Evolutionary conservation across 768 basidiomycete species (phyloP).

Genomic region (Rhizopogon salebrosus): DNA sequence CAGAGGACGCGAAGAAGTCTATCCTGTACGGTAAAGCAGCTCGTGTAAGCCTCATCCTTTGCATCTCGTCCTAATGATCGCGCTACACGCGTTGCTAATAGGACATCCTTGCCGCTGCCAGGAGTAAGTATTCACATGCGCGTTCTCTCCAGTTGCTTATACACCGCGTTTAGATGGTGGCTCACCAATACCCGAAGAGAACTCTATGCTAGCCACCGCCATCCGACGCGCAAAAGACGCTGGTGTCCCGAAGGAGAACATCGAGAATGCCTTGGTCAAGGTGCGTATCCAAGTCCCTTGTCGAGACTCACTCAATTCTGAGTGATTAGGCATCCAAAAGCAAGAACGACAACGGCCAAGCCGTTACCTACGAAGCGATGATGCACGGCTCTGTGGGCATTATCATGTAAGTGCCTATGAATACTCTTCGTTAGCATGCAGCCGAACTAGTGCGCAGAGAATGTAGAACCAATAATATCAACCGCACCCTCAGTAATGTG

Average conservation of each 20-base stretch:
- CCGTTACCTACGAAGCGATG: conserved; percentile 57
- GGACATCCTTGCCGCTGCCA: conserved; percentile 61
- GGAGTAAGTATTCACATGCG: conserved; percentile 35
- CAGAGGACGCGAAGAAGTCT: conserved; percentile 58
- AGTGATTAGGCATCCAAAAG: conserved; percentile 36
- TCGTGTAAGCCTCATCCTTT: conserved; percentile 35
- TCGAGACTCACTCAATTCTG: background rate
- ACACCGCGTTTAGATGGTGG: conserved; percentile 41
- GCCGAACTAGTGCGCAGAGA: conserved; percentile 34
- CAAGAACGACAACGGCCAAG: conserved; percentile 43
- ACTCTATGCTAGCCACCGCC: conserved; percentile 45
- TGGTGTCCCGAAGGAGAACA: conserved; percentile 66
- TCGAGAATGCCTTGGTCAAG: conserved; percentile 55
- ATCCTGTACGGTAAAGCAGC: conserved; percentile 50
- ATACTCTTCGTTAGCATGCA: background rate
- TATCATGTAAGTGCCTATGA: conserved; percentile 45
- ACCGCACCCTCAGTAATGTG: conserved; percentile 54
- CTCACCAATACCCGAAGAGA: conserved; percentile 49
- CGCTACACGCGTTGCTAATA: conserved; percentile 18
- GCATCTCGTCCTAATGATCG: background rate
- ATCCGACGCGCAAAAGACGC: conserved; percentile 52
- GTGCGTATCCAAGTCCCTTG: conserved; percentile 24
- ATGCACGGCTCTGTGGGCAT: conserved; percentile 54
- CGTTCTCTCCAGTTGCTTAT: background rate
- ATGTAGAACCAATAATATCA: conserved; percentile 59